Base-by-base conservation (phyloP, 208 protist genomes). In the Leishmania amazonensis region DNA sequence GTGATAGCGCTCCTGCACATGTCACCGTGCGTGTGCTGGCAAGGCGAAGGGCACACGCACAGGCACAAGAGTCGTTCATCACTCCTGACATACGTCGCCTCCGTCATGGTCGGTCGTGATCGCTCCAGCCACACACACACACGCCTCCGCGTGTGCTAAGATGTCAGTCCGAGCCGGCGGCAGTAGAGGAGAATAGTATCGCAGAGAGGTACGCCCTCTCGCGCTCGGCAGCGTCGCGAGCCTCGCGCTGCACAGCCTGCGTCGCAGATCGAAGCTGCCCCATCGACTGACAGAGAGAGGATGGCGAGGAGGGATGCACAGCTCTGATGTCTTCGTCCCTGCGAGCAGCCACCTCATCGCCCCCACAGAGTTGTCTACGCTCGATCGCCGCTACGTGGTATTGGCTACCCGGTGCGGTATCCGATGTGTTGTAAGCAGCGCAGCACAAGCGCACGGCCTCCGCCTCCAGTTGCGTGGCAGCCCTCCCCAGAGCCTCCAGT, bases 151-250 rank as follows among this genome's bases (percentile, higher is more conserved):
- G 68, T 49, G 28, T 47, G 21, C 19, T 6, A 28, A 45, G 45
- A n/a, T 38, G 51, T 76, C 73, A 76, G 15, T 62, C 49, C 24
- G 49, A 35, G 3, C 38, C 60, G 9, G 58, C 42, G 60, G 45
- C 24, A 38, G 75, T 68, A 64, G 82, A 51, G 51, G 82, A 51
- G 51, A 86, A 86, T 45, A 86, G 78, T 62, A 86, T 67, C 28
- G 83, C 60, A 4, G 83, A 86, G 47, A 86, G 83, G 79, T 86
- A 86, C 13, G 83, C 83, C 58, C 40, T 68, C 57, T 86, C 83
- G 9, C 83, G 83, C 67, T 83, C 73, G 49, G 83, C 83, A 24
- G 83, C 78, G 57, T 86, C 83, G 53, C 74, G 83, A 53, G 78
- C 83, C 64, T 86, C 83, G 64, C 75, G 83, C 58, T 86, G 83